Evolutionary conservation across 2,329 filamentous ascomycete species (phyloP), one percentile per base, ranked within the genome.

Genomic region (Penicillium sumatraense): DNA sequence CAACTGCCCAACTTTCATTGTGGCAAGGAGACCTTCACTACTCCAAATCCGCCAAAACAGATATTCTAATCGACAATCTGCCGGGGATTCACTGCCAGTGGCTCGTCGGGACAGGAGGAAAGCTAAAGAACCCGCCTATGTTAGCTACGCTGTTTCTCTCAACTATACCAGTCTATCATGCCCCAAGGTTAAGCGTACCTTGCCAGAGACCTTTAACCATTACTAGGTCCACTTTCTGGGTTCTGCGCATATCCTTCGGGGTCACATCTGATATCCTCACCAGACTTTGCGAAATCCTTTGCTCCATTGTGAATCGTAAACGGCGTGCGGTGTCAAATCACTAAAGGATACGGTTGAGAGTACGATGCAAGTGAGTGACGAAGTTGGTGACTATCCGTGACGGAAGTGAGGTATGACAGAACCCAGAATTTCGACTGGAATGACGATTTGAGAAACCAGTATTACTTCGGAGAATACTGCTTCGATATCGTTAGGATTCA

Each of bases 21-120:
- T 69, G 13, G 65, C 59, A 16, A 68, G 66, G 13, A 80, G 69
- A 7, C 62, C 63, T 6, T 71, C 63, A 50, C 71, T 78, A 47
- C 78, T 71, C 79, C 78, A 81, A 58, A 82, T 77, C 50, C 80
- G 70, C 80, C 80, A 82, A 63, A 83, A 82, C 26, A 82, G 71
- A 63, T 82, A 81, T 54, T 81, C 78, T n/a, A 81, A 67, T 54
- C 80, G 72, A 50, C 68, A 65, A 42, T 78, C 78, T 5, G 68
- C 67, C 36, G 72, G 67, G 54, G 76, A 72, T 36, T 74, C 69
- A 45, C 78, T 71, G n/a, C n/a, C n/a, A n/a, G n/a, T n/a, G 14
- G 75, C 72, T 44, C 74, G 68, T 46, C 75, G 75, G 50, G 78
- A 81, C 49, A 74, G 73, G 49, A 71, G 74, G 63, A 80, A 82